phyloP scores from a whole-genome alignment of 2,329 filamentous ascomycete species.

The Botrytis medusae region DNA sequence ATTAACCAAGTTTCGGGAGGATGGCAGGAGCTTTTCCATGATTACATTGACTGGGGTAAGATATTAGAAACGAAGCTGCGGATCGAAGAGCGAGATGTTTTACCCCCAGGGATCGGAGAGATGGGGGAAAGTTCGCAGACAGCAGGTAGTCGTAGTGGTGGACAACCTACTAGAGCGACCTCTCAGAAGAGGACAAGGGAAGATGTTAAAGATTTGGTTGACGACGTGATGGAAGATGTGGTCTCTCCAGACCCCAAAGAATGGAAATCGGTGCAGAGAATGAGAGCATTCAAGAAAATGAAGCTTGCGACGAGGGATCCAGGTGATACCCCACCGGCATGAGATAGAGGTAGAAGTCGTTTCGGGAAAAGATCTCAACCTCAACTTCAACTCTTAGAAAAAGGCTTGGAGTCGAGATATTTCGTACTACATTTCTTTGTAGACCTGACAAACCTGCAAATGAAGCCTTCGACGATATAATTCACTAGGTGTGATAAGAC shows the following conservation, averaged over 20 bases:
- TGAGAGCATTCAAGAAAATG: not conserved
- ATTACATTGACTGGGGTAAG: not conserved
- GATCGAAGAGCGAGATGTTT: not conserved
- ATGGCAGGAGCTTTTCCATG: not conserved
- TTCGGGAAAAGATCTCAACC: not conserved
- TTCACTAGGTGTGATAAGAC: not conserved
- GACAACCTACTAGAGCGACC: not conserved
- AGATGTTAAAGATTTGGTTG: not conserved
- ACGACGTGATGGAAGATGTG: not conserved
- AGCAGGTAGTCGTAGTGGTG: not conserved
- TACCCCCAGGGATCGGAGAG: not conserved
- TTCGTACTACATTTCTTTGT: too few species aligned
- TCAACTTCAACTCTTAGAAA: not conserved
- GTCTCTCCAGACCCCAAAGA: not conserved
- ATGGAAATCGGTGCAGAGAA: too few species aligned
- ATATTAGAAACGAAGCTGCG: not conserved
- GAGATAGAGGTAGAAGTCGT: not conserved
- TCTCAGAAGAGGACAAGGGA: not conserved
- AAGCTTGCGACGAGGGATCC: not conserved
- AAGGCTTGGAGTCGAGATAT: not conserved
- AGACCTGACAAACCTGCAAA: not conserved
- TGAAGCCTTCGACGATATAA: not conserved
- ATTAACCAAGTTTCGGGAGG: not conserved
- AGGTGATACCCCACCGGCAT: not conserved
- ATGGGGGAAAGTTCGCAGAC: not conserved